A percentile compares a stretch with the other conserved stretches of the same genome.
Evolutionary conservation across 2,329 filamentous ascomycete genomes (phyloP).

Genomic region (Aspergillus sp.): DNA sequence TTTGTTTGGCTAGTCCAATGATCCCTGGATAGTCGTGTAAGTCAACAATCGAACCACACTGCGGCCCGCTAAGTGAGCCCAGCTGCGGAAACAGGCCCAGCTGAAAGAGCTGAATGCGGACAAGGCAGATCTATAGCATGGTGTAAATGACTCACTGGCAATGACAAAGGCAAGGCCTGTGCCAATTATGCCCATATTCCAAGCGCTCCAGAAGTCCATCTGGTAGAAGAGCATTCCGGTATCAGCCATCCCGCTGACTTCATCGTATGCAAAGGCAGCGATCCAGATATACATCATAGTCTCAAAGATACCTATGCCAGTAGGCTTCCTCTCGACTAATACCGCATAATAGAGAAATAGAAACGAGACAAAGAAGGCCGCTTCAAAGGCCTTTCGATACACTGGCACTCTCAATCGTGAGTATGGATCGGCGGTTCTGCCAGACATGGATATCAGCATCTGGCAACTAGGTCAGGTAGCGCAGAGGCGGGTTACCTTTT

Average conservation of each 20-base stretch:
- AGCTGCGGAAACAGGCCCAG: constrained; percentile 1
- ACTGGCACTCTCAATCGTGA: constrained; percentile 76
- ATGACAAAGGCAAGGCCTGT: constrained; percentile 71
- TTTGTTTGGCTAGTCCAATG: constrained; percentile 64
- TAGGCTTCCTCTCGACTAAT: constrained; percentile 69
- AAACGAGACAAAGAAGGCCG: constrained; percentile 76
- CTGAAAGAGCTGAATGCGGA: constrained; percentile 6
- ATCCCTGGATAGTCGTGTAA: constrained; percentile 52
- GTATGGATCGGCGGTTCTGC: constrained; percentile 67
- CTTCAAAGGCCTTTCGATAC: constrained; percentile 83
- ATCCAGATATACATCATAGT: constrained; percentile 81
- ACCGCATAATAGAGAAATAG: constrained; percentile 84
- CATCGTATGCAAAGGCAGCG: constrained; percentile 83
- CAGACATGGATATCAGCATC: constrained; percentile 17
- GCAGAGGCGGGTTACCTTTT: constrained; percentile 38
- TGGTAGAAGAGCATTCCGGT: constrained; percentile 84
- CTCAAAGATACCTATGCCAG: constrained; percentile 68
- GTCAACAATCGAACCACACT: constrained; percentile 1
- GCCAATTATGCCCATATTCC: constrained; percentile 71
- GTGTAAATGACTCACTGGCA: constrained; percentile 60
- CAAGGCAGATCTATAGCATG: constrained; percentile 25
- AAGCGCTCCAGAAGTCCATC: constrained; percentile 78
- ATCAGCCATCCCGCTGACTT: constrained; percentile 80
- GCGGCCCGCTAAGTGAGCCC: neutral
- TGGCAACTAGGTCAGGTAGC: neutral